These are phyloP conservation scores for Lathyrus oleraceus DNA, from an alignment of 306 rosid species.

Conservation along the genomic window DNA sequence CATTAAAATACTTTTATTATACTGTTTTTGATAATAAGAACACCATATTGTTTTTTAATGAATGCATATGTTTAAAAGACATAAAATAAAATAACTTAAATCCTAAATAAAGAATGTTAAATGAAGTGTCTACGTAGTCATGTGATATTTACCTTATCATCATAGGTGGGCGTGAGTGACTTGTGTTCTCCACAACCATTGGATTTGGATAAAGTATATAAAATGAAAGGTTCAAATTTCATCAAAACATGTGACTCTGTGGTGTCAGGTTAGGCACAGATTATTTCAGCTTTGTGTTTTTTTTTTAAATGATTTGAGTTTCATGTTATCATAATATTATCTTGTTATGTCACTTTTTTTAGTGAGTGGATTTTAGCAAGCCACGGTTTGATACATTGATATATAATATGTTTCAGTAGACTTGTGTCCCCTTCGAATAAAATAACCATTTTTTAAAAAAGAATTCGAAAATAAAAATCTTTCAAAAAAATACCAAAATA, in stretches of 20 bases:
- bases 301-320: background rate
- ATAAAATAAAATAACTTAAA: background rate
- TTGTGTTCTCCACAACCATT: conserved; percentile 38
- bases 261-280: background rate
- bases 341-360: conserved; percentile 15
- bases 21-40: no score
- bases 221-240: conserved; percentile 32
- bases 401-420: conserved; percentile 13
- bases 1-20: no score
- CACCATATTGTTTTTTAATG: background rate
- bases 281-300: background rate
- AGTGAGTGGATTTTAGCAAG: conserved; percentile 38
- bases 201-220: conserved; percentile 41
- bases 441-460: no score
- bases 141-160: conserved; percentile 34
- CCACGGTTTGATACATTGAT: conserved; percentile 23
- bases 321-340: conserved; percentile 43
- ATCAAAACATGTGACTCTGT: conserved; percentile 38
- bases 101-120: conserved; percentile 17
- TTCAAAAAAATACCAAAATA: no score
- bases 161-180: conserved; percentile 10
- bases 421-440: no score
- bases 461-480: no score
- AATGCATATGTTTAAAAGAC: background rate
- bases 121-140: conserved; percentile 17